These are phyloP conservation scores for Bryopsis sp. DNA, from an alignment of 139 green algal genomes.

Conservation along the genomic window DNA sequence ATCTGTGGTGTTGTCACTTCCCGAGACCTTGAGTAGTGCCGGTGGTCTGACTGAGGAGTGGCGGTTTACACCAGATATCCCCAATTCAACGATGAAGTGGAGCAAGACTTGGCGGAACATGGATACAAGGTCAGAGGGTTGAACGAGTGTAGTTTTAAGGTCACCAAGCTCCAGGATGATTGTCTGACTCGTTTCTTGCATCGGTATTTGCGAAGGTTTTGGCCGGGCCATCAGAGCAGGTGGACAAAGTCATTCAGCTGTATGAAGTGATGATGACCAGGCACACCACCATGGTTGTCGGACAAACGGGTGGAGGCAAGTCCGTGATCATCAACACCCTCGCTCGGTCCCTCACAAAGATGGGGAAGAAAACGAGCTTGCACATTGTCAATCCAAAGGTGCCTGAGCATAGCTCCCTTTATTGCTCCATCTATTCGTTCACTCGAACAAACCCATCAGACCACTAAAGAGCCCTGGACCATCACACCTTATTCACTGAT, in stretches of 20 bases:
- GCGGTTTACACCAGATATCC: conserved; percentile 53
- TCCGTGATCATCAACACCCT: conserved; percentile 77
- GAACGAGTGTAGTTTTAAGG: neutral
- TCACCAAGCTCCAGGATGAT: neutral
- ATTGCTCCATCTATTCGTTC: no score
- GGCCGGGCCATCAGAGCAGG: conserved; percentile 19
- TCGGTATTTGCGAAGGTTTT: conserved; percentile 20
- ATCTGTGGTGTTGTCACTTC: neutral
- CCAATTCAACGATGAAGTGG: conserved; percentile 73
- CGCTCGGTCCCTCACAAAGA: conserved; percentile 57
- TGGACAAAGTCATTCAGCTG: conserved; percentile 81
- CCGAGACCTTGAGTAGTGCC: neutral
- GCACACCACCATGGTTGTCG: conserved; percentile 82
- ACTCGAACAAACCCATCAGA: no score
- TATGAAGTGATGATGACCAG: conserved; percentile 79
- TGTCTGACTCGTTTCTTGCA: neutral
- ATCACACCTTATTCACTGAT: no score
- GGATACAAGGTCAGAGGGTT: conserved; percentile 42
- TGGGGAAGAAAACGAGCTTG: conserved; percentile 68
- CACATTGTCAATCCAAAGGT: conserved; percentile 72
- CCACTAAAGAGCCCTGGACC: no score
- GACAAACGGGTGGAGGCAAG: conserved; percentile 78
- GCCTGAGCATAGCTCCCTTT: no score
- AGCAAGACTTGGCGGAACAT: conserved; percentile 62
- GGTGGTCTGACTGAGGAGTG: no score